phyloP scores from a whole-genome alignment of 805 yeast genomes.

The Sugiyamaella mastotermitis region DNA sequence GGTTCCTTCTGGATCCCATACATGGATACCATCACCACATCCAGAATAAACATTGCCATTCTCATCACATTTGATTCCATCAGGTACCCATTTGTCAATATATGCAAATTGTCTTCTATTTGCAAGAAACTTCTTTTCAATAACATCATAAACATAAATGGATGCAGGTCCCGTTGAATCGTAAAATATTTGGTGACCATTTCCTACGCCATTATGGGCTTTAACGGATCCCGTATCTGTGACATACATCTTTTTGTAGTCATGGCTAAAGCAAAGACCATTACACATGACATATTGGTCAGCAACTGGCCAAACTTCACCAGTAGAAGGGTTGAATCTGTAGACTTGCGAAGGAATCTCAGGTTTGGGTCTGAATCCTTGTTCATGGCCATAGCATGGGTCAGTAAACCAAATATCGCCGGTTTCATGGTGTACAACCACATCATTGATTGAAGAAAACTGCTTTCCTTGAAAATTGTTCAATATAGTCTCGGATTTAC shows the following conservation, averaged over 20 bases:
- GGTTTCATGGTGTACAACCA: slow-evolving; percentile 23
- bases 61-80: slow-evolving; percentile 26
- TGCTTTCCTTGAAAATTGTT: slow-evolving; percentile 25
- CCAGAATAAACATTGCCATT: slow-evolving; percentile 27
- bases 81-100: slow-evolving; percentile 25
- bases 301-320: slow-evolving; percentile 30
- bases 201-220: slow-evolving; percentile 16
- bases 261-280: slow-evolving; percentile 54
- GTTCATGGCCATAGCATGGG: slow-evolving; percentile 23
- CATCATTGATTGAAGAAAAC: slow-evolving; percentile 26
- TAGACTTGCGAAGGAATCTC: slow-evolving; percentile 33
- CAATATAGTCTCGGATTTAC: slow-evolving; percentile 14
- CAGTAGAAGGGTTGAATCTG: slow-evolving; percentile 33
- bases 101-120: slow-evolving; percentile 26
- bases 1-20: slow-evolving; percentile 24
- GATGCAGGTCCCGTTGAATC: slow-evolving; percentile 14
- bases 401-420: slow-evolving; percentile 29
- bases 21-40: slow-evolving; percentile 26
- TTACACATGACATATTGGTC: slow-evolving; percentile 57
- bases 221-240: slow-evolving; percentile 43
- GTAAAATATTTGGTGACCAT: slow-evolving; percentile 7
- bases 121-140: slow-evolving; percentile 15
- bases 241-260: slow-evolving; percentile 40
- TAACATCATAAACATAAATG: slow-evolving; percentile 26
- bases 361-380: slow-evolving; percentile 15